Evolutionary conservation across 2,329 filamentous ascomycete species (phyloP).

Genomic region (Fusarium goolgardi): DNA sequence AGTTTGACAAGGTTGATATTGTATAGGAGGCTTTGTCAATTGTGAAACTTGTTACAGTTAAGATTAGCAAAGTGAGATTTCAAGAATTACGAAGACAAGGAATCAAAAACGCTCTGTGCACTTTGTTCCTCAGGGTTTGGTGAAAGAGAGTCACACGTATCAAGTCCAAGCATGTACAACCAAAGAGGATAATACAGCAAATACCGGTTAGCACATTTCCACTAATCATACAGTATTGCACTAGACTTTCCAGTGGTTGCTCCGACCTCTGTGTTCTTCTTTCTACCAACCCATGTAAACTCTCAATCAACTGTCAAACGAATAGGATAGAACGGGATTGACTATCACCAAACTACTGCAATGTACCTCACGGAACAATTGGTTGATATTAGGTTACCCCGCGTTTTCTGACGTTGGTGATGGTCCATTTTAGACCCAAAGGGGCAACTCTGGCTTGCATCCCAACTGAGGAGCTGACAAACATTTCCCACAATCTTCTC

Average conservation of each 20-base stretch:
- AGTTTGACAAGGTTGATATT: background rate
- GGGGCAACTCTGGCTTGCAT: slow-evolving; percentile 9
- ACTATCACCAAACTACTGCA: background rate
- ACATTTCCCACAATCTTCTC: background rate
- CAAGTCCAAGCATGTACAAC: too few relatives aligned
- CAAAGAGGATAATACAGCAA: too few relatives aligned
- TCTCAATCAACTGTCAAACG: background rate
- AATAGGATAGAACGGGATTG: background rate
- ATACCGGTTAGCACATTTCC: too few relatives aligned
- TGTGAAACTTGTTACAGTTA: background rate
- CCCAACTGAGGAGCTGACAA: slow-evolving; percentile 19
- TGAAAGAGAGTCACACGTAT: too few relatives aligned
- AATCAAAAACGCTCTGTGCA: background rate
- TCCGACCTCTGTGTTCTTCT: background rate
- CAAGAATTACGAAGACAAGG: background rate
- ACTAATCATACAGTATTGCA: too few relatives aligned
- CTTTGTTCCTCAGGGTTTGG: background rate
- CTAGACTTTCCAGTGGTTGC: background rate
- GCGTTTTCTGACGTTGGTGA: slow-evolving; percentile 39
- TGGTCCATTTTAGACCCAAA: slow-evolving; percentile 22
- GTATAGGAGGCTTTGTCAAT: background rate
- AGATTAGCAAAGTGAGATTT: background rate
- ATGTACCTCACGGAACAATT: background rate
- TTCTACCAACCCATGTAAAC: background rate
- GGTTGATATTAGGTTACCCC: slow-evolving; percentile 26